Percentiles rank a stretch among this genome's conserved stretches.
These are phyloP conservation scores for Hirsutella minnesotensis DNA, from an alignment of 2,329 filamentous ascomycete species.

Conservation along the genomic window DNA sequence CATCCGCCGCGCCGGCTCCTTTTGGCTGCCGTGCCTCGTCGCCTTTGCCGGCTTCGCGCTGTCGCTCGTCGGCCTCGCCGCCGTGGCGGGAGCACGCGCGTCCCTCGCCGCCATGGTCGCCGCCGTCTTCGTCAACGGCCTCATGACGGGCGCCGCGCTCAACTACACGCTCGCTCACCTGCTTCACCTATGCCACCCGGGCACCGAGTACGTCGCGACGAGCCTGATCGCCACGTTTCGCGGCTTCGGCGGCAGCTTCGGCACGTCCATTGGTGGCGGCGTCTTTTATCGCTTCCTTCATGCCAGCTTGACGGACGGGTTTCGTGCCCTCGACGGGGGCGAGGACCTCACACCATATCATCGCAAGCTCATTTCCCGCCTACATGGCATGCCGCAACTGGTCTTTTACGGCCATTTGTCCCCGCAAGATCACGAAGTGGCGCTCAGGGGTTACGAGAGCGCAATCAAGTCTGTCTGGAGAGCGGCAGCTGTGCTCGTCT, in stretches of 20 bases:
- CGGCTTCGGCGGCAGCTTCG: slow-evolving; percentile 71
- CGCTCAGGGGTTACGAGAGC: slow-evolving; percentile 33
- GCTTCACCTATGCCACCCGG: slow-evolving; percentile 55
- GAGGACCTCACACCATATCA: slow-evolving; percentile 19
- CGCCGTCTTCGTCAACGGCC: slow-evolving; percentile 39
- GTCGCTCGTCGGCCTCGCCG: background rate
- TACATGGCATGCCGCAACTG: slow-evolving; percentile 38
- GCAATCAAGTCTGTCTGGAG: slow-evolving; percentile 34
- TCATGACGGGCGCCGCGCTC: slow-evolving; percentile 33
- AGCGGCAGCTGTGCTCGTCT: slow-evolving; percentile 29
- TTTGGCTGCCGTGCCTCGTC: slow-evolving; percentile 53
- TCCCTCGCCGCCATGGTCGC: slow-evolving; percentile 50
- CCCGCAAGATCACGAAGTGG: slow-evolving; percentile 29
- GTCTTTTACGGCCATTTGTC: slow-evolving; percentile 32
- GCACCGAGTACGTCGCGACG: slow-evolving; percentile 63
- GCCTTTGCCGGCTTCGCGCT: background rate
- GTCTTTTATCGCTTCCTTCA: slow-evolving; percentile 55
- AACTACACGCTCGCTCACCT: slow-evolving; percentile 77
- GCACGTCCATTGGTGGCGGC: slow-evolving; percentile 67
- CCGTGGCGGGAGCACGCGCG: background rate
- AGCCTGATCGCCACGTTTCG: slow-evolving; percentile 70
- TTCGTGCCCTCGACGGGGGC: slow-evolving; percentile 33
- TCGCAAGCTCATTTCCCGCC: slow-evolving; percentile 43
- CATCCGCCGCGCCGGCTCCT: slow-evolving; percentile 60
- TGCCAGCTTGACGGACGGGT: slow-evolving; percentile 18